Percentiles rank a stretch among this genome's conserved stretches.
Conservation (phyloP, 306 rosid genomes). For the Biancaea sappan region DNA sequence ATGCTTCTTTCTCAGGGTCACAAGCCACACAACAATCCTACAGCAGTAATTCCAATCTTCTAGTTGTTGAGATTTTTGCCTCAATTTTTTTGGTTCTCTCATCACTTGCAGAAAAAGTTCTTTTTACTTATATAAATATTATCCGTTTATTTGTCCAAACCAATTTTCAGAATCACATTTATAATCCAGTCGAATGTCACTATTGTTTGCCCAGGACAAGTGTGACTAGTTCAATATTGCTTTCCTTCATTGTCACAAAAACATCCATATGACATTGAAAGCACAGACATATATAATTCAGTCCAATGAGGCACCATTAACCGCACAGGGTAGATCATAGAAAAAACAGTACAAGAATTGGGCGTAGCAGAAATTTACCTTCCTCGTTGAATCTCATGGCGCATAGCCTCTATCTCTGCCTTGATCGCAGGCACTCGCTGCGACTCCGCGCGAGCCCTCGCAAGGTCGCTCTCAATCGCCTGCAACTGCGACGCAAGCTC, state of each 20-base stretch:
- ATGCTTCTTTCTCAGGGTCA: too few relatives aligned
- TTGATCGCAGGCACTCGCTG: constrained; percentile 47
- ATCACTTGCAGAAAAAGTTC: too few relatives aligned
- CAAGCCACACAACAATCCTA: too few relatives aligned
- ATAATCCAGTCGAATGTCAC: background rate
- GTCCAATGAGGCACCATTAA: background rate
- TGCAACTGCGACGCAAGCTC: constrained; percentile 59
- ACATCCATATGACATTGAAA: background rate
- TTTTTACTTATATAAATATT: background rate
- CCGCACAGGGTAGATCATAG: background rate
- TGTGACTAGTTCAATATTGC: background rate
- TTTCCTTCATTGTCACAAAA: background rate
- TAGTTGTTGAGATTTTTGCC: too few relatives aligned
- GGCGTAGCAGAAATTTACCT: constrained; percentile 49
- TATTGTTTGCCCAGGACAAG: background rate
- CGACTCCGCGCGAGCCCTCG: constrained; percentile 47
- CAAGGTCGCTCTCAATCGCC: constrained; percentile 48
- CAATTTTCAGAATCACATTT: background rate
- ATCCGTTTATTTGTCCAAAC: background rate
- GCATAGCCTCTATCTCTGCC: constrained; percentile 58
- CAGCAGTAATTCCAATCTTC: too few relatives aligned
- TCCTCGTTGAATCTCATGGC: constrained; percentile 75
- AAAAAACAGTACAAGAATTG: background rate
- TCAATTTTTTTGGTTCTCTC: too few relatives aligned
- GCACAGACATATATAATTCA: background rate